phyloP scores from a whole-genome alignment of 345 rosid species.

The Limnanthes douglasii region DNA sequence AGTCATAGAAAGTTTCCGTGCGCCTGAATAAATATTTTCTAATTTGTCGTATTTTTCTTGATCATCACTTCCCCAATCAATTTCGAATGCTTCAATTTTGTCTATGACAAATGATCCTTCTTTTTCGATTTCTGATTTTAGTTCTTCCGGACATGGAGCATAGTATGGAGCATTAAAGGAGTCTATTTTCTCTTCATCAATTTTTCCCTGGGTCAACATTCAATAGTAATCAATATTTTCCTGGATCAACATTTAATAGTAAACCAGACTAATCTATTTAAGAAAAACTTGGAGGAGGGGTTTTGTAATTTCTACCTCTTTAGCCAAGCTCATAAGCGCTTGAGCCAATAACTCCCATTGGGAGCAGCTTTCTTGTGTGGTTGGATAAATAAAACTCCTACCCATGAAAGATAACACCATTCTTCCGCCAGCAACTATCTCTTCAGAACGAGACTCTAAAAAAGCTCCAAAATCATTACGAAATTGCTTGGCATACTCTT shows the following conservation, averaged over 20 bases:
- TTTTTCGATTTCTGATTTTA: constrained; percentile 22
- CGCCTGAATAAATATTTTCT: too few relatives aligned
- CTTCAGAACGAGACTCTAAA: constrained; percentile 38
- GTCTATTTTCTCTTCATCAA: constrained; percentile 48
- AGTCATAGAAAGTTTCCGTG: too few relatives aligned
- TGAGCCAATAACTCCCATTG: constrained; percentile 58
- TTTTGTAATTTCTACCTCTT: constrained; percentile 34
- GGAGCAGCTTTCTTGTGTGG: constrained; percentile 34
- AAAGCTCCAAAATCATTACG: constrained; percentile 38
- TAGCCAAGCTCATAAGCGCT: constrained; percentile 45
- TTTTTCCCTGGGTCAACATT: constrained; percentile 22
- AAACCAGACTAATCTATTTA: too few relatives aligned
- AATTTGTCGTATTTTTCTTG: constrained; percentile 11
- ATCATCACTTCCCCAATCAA: constrained; percentile 33
- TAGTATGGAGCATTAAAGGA: constrained; percentile 69
- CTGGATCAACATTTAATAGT: too few relatives aligned
- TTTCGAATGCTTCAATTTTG: constrained; percentile 25
- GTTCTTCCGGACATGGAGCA: constrained; percentile 44
- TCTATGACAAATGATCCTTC: constrained; percentile 50
- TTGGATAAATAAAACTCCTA: constrained; percentile 35
- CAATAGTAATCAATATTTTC: too few relatives aligned
- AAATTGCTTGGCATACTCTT: constrained; percentile 50
- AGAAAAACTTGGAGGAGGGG: too few relatives aligned
- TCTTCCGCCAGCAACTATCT: constrained; percentile 48
- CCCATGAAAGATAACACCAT: constrained; percentile 61